Conservation (phyloP, 1,284 basidiomycete genomes). For the Malassezia dermatis region DNA sequence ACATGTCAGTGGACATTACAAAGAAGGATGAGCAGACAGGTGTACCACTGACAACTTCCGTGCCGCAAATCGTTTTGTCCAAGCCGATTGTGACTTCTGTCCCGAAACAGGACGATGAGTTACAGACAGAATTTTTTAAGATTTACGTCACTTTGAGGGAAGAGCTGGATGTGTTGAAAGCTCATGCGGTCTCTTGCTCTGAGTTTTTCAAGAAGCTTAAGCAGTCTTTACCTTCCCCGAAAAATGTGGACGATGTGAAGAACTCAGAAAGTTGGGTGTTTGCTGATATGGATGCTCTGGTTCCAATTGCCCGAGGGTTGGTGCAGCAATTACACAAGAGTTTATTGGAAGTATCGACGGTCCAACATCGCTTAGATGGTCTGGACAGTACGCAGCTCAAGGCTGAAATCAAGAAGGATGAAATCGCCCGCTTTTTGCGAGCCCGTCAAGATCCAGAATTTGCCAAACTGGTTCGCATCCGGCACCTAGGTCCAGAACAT, state of each 20-base stretch:
- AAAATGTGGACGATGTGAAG: slow-evolving; percentile 24
- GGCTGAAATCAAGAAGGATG: slow-evolving; percentile 48
- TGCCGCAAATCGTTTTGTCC: slow-evolving; percentile 2
- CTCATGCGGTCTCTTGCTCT: slow-evolving; percentile 20
- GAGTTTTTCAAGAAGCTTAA: slow-evolving; percentile 46
- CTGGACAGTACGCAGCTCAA: slow-evolving; percentile 52
- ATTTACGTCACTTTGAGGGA: slow-evolving; percentile 48
- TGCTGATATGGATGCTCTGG: slow-evolving; percentile 45
- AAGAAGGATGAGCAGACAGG: background rate
- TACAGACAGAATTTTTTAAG: slow-evolving; percentile 40
- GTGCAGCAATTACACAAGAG: slow-evolving; percentile 32
- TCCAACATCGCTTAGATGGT: slow-evolving; percentile 38
- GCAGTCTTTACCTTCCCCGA: slow-evolving; percentile 20
- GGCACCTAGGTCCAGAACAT: slow-evolving; percentile 76
- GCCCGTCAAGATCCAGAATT: slow-evolving; percentile 68
- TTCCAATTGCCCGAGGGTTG: slow-evolving; percentile 29
- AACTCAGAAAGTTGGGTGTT: slow-evolving; percentile 45
- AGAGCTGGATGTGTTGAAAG: slow-evolving; percentile 41
- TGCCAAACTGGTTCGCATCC: slow-evolving; percentile 64
- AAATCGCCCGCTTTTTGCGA: slow-evolving; percentile 56
- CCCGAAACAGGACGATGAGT: slow-evolving; percentile 23
- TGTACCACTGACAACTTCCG: background rate
- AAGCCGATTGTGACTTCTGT: background rate
- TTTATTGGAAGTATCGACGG: background rate
- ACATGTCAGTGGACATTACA: background rate